Evolutionary conservation across 129 eudicot species (phyloP), one percentile per base, ranked within the genome.

Genomic region (Saposhnikovia divaricata): DNA sequence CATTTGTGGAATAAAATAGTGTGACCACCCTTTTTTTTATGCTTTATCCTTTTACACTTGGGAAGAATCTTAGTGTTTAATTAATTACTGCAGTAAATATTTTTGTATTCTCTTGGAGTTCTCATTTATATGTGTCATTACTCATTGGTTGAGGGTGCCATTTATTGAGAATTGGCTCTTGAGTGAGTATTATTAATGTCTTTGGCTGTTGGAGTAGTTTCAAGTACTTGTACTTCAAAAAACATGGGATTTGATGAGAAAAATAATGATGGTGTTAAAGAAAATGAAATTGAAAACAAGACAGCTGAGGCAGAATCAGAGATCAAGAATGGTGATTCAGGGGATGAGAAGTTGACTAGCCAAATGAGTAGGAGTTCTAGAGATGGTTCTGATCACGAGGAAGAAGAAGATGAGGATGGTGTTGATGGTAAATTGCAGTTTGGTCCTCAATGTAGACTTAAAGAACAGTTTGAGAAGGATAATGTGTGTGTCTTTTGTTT

Each of bases 321-420:
- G 71, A 66, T 63, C 59, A 91, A 74, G 78, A 34, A 86, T 77
- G 85, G 87, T 80, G 89, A 57, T 19, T 27, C 75, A 47, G 87
- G 27, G 43, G 84, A 72, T 77, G 92, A 78, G 18, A 81, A 79
- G 81, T 83, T 87, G 43, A 80, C n/a, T 43, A 89, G 93, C 83
- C 80, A 84, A 59, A 86, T 85, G 88, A 90, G 97, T 47, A 89
- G 87, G 78, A 78, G 87, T 77, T 89, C 93, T 50, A 3, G 86
- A 25, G 84, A 81, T 79, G 82, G 85, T 4, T 79, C 85, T 16
- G 98, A 74, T 74, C 57, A 74, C 15, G 78, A 74, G 40, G 59
- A 93, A 75, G 95, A 93, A 57, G 97, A 92, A 9, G 97, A 94
- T 65, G 97, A 92, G 13, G 97, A 91, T n/a, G 97, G 90, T 50